These are phyloP conservation scores for Fusarium bulbicola DNA, from an alignment of 2,329 filamentous ascomycete genomes.

Conservation along the genomic window DNA sequence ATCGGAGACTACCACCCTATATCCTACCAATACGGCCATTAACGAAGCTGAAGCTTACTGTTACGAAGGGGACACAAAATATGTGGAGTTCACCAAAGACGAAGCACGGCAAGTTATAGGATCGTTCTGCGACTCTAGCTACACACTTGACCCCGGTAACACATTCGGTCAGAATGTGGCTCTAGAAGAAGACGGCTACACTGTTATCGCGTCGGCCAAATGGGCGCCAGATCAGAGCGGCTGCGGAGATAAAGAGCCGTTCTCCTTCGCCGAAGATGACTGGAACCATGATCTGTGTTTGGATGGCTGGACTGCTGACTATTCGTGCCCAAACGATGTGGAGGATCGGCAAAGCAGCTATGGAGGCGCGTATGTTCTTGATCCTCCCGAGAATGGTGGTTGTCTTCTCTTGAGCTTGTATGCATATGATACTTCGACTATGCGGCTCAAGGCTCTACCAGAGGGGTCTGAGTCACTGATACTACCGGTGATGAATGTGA, in stretches of 20 bases:
- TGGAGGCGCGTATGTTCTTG: conserved; percentile 8
- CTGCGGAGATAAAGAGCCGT: neutral
- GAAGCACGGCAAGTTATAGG: neutral
- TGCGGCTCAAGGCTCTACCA: neutral
- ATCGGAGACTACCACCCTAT: neutral
- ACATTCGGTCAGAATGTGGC: neutral
- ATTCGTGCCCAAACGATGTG: neutral
- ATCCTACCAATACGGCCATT: neutral
- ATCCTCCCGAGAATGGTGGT: neutral
- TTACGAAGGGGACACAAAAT: neutral
- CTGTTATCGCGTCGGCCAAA: conserved; percentile 3
- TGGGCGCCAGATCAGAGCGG: conserved; percentile 17
- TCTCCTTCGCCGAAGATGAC: neutral
- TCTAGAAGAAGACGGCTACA: conserved; percentile 4
- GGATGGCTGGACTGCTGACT: neutral
- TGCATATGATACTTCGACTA: conserved; percentile 4
- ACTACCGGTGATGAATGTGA: neutral
- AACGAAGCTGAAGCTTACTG: conserved; percentile 8
- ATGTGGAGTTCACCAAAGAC: neutral
- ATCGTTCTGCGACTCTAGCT: conserved; percentile 14
- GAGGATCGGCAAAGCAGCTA: conserved; percentile 1
- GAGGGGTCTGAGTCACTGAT: neutral
- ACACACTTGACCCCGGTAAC: conserved; percentile 8
- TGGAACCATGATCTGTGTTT: neutral
- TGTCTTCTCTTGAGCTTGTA: conserved; percentile 18